phyloP scores from a whole-genome alignment of 1,284 basidiomycete species.

The Heliocybe sulcata region DNA sequence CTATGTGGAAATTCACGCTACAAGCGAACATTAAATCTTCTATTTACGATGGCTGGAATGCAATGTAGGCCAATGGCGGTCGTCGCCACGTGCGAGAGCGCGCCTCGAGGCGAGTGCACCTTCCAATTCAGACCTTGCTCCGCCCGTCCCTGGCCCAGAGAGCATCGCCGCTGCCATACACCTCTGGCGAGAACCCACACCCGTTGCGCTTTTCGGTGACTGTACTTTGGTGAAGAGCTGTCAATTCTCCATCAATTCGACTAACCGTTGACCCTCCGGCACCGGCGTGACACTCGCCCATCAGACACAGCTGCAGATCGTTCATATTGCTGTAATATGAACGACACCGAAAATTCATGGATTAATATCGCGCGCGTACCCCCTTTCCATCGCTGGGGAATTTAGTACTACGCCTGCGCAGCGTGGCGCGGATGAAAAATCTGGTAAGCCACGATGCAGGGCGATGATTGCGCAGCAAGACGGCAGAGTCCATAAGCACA shows the following conservation, averaged over 20 bases:
- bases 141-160: neutral
- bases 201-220: neutral
- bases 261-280: neutral
- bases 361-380: too few relatives aligned
- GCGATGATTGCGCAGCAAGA: too few relatives aligned
- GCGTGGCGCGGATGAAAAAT: too few relatives aligned
- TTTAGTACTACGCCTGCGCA: too few relatives aligned
- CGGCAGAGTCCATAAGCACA: neutral
- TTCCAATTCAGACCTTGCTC: neutral
- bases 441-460: too few relatives aligned
- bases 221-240: neutral
- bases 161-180: neutral
- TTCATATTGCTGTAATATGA: too few relatives aligned
- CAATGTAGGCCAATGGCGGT: neutral
- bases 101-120: neutral
- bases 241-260: neutral
- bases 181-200: neutral
- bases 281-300: neutral
- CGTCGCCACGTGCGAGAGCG: neutral
- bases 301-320: too few relatives aligned
- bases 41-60: neutral
- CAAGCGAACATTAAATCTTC: neutral
- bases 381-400: too few relatives aligned
- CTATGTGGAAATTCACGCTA: neutral
- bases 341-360: too few relatives aligned